phyloP scores from a whole-genome alignment of 1,139 yeast species.

The Taphrina betulina region DNA sequence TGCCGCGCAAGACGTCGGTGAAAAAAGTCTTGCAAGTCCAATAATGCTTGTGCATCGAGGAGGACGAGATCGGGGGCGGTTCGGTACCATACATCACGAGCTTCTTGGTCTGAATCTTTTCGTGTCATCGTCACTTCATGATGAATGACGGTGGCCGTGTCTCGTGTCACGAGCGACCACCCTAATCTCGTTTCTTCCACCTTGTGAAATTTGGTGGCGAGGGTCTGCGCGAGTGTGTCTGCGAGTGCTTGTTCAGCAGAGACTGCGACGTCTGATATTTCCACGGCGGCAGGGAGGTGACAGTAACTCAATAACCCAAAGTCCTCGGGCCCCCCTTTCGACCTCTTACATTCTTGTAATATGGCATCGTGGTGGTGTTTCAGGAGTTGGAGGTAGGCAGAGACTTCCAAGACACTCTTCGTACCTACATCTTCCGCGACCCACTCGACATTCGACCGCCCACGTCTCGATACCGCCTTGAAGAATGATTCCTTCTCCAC shows the following conservation, averaged over 20 bases:
- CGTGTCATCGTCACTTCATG: neutral
- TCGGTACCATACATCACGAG: neutral
- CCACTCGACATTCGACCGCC: constrained; percentile 6
- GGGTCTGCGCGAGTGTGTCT: neutral
- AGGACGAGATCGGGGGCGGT: constrained; percentile 5
- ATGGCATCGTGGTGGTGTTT: neutral
- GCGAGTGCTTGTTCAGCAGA: neutral
- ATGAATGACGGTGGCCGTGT: neutral
- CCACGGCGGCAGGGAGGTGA: constrained; percentile 4
- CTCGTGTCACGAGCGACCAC: constrained; percentile 1
- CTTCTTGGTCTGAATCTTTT: too few species aligned
- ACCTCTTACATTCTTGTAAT: neutral
- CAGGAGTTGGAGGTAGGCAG: constrained; percentile 22
- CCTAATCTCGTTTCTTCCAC: neutral
- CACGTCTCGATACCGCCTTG: constrained; percentile 14
- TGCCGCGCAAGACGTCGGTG: neutral
- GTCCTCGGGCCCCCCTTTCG: neutral
- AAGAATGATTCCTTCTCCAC: constrained; percentile 26
- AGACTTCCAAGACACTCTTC: constrained; percentile 25
- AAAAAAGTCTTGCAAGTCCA: too few species aligned
- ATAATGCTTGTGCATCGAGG: neutral
- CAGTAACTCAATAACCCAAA: neutral
- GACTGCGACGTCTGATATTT: neutral
- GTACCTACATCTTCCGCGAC: constrained; percentile 18
- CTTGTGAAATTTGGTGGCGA: neutral